These are phyloP conservation scores for Ascoidea tarda DNA, from an alignment of 805 yeast genomes.

Conservation along the genomic window DNA sequence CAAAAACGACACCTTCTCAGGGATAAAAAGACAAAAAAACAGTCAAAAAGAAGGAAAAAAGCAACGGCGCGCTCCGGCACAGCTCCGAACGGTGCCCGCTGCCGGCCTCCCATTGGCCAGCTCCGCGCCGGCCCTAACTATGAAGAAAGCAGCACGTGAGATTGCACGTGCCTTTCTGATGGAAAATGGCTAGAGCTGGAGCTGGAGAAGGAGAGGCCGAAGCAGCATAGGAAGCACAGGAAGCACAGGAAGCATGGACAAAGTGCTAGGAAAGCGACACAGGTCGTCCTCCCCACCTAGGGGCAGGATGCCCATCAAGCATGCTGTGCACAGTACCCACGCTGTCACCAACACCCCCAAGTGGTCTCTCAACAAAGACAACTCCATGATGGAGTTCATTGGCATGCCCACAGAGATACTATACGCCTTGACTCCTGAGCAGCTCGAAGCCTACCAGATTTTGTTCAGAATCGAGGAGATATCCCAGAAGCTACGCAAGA, in stretches of 20 bases:
- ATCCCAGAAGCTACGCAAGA: conserved; percentile 38
- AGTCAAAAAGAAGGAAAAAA: background rate
- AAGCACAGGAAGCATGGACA: background rate
- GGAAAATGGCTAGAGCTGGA: background rate
- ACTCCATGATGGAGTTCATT: background rate
- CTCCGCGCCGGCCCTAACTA: background rate
- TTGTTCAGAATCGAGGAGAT: conserved; percentile 72
- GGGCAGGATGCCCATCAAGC: background rate
- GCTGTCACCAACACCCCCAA: background rate
- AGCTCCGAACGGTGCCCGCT: background rate
- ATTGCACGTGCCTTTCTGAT: background rate
- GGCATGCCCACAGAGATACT: conserved; percentile 25
- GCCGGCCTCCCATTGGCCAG: no score
- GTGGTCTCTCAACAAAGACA: background rate
- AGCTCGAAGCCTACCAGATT: conserved; percentile 58
- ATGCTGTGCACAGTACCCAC: background rate
- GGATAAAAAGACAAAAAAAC: background rate
- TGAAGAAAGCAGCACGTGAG: background rate
- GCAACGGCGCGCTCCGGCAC: background rate
- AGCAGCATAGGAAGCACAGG: background rate
- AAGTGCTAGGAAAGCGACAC: background rate
- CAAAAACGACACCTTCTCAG: no score
- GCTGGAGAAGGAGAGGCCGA: background rate
- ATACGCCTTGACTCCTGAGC: conserved; percentile 56
- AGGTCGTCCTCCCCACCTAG: background rate